phyloP scores from a whole-genome alignment of 495 filamentous ascomycete species.

The Filosporella fistucella region DNA sequence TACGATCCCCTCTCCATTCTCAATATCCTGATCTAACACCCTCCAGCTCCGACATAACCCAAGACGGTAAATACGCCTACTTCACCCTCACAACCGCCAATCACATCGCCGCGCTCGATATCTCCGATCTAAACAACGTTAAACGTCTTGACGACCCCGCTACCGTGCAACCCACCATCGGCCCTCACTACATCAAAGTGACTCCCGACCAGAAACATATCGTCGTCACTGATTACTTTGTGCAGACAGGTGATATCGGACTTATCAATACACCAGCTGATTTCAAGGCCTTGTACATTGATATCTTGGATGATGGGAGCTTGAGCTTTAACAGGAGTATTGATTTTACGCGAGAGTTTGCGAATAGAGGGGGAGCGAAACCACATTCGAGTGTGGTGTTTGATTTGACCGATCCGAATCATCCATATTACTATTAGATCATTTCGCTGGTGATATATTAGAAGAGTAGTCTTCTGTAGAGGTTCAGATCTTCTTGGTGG shows the following conservation, averaged over 20 bases:
- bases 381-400: constrained; percentile 57
- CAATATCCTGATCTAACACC: not conserved
- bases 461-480: too few relatives aligned
- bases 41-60: constrained; percentile 48
- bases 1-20: constrained; percentile 13
- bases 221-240: constrained; percentile 61
- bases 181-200: constrained; percentile 62
- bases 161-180: constrained; percentile 52
- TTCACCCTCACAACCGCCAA: constrained; percentile 58
- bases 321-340: constrained; percentile 54
- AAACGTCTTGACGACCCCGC: constrained; percentile 57
- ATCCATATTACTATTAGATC: constrained; percentile 35
- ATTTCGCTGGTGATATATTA: too few relatives aligned
- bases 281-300: constrained; percentile 59
- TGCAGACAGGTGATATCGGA: constrained; percentile 56
- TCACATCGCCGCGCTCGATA: constrained; percentile 61
- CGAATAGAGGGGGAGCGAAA: constrained; percentile 51
- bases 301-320: constrained; percentile 48
- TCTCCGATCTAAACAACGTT: constrained; percentile 53
- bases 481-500: too few relatives aligned
- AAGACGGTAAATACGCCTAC: constrained; percentile 55
- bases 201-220: constrained; percentile 60
- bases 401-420: constrained; percentile 48
- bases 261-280: constrained; percentile 60
- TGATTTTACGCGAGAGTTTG: constrained; percentile 48